These are phyloP conservation scores for Aspergillus biplanus DNA, from an alignment of 495 filamentous ascomycete species.

Conservation along the genomic window DNA sequence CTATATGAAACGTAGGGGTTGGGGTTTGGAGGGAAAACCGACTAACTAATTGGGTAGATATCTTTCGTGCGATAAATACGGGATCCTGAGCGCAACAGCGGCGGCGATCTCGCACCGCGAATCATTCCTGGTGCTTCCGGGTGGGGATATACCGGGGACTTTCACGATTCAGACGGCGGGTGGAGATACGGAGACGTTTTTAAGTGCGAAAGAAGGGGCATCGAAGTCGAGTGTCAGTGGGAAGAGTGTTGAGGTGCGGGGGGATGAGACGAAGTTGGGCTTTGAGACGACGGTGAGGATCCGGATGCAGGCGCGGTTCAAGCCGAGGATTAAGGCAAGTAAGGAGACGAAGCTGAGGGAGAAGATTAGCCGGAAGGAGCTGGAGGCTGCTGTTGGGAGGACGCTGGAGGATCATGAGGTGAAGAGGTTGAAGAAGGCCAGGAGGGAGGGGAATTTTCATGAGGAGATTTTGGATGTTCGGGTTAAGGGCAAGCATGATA, in stretches of 20 bases:
- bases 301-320: slow-evolving; percentile 93
- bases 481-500: slow-evolving; percentile 96
- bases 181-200: slow-evolving; percentile 49
- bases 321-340: slow-evolving; percentile 74
- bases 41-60: slow-evolving; percentile 48
- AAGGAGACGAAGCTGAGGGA: slow-evolving; percentile 81
- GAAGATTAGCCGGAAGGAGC: slow-evolving; percentile 84
- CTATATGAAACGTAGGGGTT: neutral
- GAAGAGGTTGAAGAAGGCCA: slow-evolving; percentile 75
- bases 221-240: slow-evolving; percentile 46
- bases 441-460: slow-evolving; percentile 85
- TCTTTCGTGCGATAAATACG: slow-evolving; percentile 81
- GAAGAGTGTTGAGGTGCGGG: slow-evolving; percentile 61
- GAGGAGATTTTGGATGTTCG: slow-evolving; percentile 86
- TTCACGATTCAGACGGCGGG: slow-evolving; percentile 67
- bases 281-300: slow-evolving; percentile 80
- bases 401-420: slow-evolving; percentile 84
- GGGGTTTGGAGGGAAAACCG: neutral
- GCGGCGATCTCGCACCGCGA: slow-evolving; percentile 84
- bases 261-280: slow-evolving; percentile 71
- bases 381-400: slow-evolving; percentile 81
- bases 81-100: slow-evolving; percentile 72
- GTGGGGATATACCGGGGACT: slow-evolving; percentile 60
- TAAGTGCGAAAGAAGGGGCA: slow-evolving; percentile 50
- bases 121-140: slow-evolving; percentile 71